A percentile compares a stretch with the other conserved stretches of the same genome.
phyloP scores from a whole-genome alignment of 495 filamentous ascomycete species.

The Alectoria sarmentosa region DNA sequence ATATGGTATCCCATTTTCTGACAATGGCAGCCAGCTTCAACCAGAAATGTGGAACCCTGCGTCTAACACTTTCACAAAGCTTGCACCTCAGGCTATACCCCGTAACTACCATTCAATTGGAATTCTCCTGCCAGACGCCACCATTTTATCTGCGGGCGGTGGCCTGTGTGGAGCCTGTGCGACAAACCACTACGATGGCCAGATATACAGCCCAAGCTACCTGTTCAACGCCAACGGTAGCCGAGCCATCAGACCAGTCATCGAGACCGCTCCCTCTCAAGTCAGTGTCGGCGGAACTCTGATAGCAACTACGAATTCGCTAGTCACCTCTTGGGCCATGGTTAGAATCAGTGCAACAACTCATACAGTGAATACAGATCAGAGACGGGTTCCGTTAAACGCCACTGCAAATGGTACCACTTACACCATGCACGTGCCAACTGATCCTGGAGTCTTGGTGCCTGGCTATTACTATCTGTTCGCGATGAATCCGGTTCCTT shows the following conservation, averaged over 20 bases:
- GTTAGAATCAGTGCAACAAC: conserved; percentile 44
- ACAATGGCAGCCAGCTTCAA: conserved; percentile 35
- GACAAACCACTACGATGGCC: conserved; percentile 51
- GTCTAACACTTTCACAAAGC: conserved; percentile 33
- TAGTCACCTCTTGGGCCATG: conserved; percentile 30
- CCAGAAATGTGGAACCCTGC: conserved; percentile 49
- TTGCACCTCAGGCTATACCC: conserved; percentile 37
- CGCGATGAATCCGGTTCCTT: conserved; percentile 44
- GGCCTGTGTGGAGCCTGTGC: conserved; percentile 48
- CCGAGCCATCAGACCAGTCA: conserved; percentile 37
- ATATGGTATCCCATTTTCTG: conserved; percentile 42
- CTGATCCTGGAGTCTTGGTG: conserved; percentile 44
- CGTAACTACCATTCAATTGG: conserved; percentile 52
- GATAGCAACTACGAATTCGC: conserved; percentile 30
- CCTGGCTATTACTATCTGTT: conserved; percentile 57
- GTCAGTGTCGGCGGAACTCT: conserved; percentile 30
- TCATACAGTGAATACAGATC: conserved; percentile 52
- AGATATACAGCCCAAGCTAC: conserved; percentile 52
- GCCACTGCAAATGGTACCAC: conserved; percentile 18
- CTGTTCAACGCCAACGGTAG: conserved; percentile 40
- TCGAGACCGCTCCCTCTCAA: conserved; percentile 23
- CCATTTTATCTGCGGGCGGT: conserved; percentile 48
- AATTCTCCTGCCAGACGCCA: conserved; percentile 50
- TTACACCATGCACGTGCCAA: conserved; percentile 34
- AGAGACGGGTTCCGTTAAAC: conserved; percentile 44